phyloP scores from a whole-genome alignment of 148 eudicot genomes.

The Camellia granthamiana region DNA sequence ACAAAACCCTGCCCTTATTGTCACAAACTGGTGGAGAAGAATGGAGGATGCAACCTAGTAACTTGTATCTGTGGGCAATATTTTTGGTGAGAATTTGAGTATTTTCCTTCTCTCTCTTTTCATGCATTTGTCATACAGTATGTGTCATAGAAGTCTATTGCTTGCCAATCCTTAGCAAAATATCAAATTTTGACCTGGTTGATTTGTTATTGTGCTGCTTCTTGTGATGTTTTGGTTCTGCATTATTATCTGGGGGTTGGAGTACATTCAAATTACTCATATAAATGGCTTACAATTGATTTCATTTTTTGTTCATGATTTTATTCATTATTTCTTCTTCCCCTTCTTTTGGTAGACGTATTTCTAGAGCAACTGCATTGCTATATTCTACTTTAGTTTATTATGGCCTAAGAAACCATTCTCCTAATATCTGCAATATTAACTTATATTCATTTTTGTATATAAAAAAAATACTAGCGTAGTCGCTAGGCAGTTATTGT shows the following conservation, averaged over 20 bases:
- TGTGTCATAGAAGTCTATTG: background rate
- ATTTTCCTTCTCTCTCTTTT: background rate
- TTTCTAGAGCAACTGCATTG: background rate
- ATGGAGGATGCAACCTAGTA: constrained; percentile 72
- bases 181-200: background rate
- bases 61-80: constrained; percentile 59
- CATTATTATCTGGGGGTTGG: background rate
- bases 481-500: background rate
- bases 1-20: constrained; percentile 70
- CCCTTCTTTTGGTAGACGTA: background rate
- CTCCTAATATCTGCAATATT: background rate
- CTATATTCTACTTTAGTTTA: background rate
- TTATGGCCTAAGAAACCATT: background rate
- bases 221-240: background rate
- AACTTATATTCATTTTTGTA: background rate
- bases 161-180: background rate
- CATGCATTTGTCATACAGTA: background rate
- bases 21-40: constrained; percentile 70
- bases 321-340: background rate
- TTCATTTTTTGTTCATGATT: background rate
- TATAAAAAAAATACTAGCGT: no score
- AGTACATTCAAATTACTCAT: background rate
- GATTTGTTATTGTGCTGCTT: constrained; percentile 1
- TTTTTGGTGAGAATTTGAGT: constrained; percentile 49
- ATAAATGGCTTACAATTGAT: background rate